Base-by-base conservation (phyloP, 225 moss, liverwort and hornwort species). In the Pseudoscleropodium purum region DNA sequence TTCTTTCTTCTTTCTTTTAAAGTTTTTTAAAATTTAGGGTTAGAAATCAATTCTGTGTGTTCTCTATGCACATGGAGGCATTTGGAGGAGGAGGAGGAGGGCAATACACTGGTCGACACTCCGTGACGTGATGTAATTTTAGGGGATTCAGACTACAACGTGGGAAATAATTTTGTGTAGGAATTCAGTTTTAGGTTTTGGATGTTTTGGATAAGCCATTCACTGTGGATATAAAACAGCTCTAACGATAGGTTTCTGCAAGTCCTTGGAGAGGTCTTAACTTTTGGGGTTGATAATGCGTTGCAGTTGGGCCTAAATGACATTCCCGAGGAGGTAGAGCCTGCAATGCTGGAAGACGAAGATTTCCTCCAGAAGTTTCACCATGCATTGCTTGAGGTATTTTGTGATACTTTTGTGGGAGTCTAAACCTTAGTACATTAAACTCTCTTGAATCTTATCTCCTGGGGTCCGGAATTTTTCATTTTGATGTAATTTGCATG, bases 341-440 rank as follows among this genome's bases (percentile, higher is more conserved):
- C 94, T 86, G 90, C 92, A 80, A 92, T 93, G 93, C 82, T 96
- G 83, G 97, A 99, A 87, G 99, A 99, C 70, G 89, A 88, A 72
- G 99, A 97, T 34, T 99, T 99, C 73, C 94, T 99, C 52, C 95
- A 94, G 54, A 97, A 95, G 88, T 97, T 99, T 89, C 99, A 99
- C 87, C 97, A 99, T 88, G 99, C 97, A 10, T 92, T 99, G 75
- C 98, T 98, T 45, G 98, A 98, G 98, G 98, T 98, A 88, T 88
- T 37, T 60, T 60, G 60, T 60, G 60, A 24, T 60, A 60, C 24
- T 5, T 60, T 60, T 60, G 60, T 60, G 60, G 60, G 11, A 60
- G 24, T 60, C 24, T 60, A 24, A 64, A 51, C 19, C 30, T 5
- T 30, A 59, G 49, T 10, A 2, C 34, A 10, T 37, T 37, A 7